Base-by-base conservation (phyloP, 2,329 filamentous ascomycete genomes). In the Paraphoma chrysanthemicola region DNA sequence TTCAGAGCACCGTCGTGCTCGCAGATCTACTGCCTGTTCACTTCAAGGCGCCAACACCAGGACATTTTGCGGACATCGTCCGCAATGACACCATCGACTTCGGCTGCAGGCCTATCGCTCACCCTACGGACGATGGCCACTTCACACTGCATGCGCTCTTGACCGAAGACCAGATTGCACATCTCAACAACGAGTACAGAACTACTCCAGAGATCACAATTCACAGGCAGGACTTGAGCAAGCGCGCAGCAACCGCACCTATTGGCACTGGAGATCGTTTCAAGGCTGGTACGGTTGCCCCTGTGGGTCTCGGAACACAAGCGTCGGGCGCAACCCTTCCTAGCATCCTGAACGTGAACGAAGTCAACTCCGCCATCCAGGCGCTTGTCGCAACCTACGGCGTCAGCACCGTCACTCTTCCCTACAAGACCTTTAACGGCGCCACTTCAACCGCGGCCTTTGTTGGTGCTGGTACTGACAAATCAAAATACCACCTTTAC, bases 261-360 rank as follows among this genome's bases (percentile, higher is more conserved):
- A 75, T 75, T 31, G 73, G 72, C 28, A 69, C 62, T 44, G 72
- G 83, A 69, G 63, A 79, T 67, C 29, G 82, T 72, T 60, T 81
- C 70, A 68, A 74, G 16, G 69, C 74, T 53, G 82, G 81, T 33
- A 73, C 73, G 3, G 59, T 77, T 11, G 73, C 76, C 16, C 79
- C 79, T 30, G 67, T 73, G n/a, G 80, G 80, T 33, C 67, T 81
- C 8, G 80, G 80, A 36, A 77, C 78, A 18, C 69, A 77, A 38
- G 73, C 71, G 38, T 52, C 67, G n/a, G 64, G 67, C 30, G 63
- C 73, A 6, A 77, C 70, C 6, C 76, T 83, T 51, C 58, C 71
- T 42, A 78, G 75, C 49, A 79, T 83, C 63, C 76, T 84, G 67
- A 84, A 78, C 47, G 70, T 78, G 38, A 61, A 65, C 10, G 82